phyloP scores from a whole-genome alignment of 2,329 filamentous ascomycete species.

The Shiraia bambusicola region DNA sequence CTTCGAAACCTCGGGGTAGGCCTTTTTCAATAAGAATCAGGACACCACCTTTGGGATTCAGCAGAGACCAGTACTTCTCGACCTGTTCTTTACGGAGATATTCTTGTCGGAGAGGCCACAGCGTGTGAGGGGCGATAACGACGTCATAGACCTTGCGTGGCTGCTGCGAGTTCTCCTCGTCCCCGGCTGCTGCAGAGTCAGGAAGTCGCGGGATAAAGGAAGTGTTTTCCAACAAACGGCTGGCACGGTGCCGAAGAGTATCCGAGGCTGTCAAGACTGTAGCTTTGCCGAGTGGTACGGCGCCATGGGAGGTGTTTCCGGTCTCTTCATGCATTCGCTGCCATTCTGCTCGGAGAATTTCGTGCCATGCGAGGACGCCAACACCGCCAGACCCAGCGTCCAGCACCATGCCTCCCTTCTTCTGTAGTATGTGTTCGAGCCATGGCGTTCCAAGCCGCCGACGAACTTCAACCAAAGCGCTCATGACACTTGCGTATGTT shows the following conservation, averaged over 20 bases:
- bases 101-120: slow-evolving; percentile 75
- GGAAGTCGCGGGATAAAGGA: slow-evolving; percentile 91
- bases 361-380: slow-evolving; percentile 72
- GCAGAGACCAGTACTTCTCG: slow-evolving; percentile 84
- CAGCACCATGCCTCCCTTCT: slow-evolving; percentile 64
- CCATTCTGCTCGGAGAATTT: slow-evolving; percentile 81
- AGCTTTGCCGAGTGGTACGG: slow-evolving; percentile 66
- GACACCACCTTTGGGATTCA: slow-evolving; percentile 82
- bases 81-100: slow-evolving; percentile 76
- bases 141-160: slow-evolving; percentile 80
- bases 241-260: slow-evolving; percentile 71
- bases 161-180: slow-evolving; percentile 38
- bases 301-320: slow-evolving; percentile 19
- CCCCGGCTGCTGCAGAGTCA: slow-evolving; percentile 72
- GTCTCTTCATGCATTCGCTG: slow-evolving; percentile 59
- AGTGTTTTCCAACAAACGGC: slow-evolving; percentile 78
- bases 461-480: slow-evolving; percentile 70
- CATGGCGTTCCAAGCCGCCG: slow-evolving; percentile 71
- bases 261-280: slow-evolving; percentile 80
- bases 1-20: slow-evolving; percentile 87
- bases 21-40: slow-evolving; percentile 89
- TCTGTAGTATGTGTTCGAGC: slow-evolving; percentile 66
- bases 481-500: slow-evolving; percentile 67
- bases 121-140: slow-evolving; percentile 82
- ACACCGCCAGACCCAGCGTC: slow-evolving; percentile 76